These are phyloP conservation scores for Morella rubra DNA, from an alignment of 306 rosid species.

Conservation along the genomic window DNA sequence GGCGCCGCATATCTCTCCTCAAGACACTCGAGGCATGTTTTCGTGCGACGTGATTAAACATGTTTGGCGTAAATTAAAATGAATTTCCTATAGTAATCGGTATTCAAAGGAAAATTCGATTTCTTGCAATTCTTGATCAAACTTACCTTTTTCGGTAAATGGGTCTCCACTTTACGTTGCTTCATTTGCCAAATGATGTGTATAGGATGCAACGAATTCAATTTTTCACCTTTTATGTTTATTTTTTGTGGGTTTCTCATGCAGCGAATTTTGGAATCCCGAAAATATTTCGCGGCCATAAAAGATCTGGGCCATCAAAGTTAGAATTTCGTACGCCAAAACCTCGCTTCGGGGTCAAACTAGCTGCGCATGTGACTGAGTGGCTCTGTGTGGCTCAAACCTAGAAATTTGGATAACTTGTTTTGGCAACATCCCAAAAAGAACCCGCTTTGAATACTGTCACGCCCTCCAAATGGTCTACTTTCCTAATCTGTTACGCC, in stretches of 20 bases:
- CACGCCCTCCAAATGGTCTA: not conserved
- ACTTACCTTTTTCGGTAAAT: not conserved
- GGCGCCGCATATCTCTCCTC: conserved; percentile 46
- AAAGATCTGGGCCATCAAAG: no score
- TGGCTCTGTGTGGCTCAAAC: not conserved
- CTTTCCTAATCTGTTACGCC: not conserved
- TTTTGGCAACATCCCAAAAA: not conserved
- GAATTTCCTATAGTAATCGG: not conserved
- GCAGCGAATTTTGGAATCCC: no score
- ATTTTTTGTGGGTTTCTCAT: no score
- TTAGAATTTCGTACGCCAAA: not conserved
- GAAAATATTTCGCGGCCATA: no score
- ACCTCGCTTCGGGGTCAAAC: not conserved
- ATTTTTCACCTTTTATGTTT: no score
- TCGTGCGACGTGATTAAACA: conserved; percentile 29
- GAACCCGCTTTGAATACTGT: not conserved
- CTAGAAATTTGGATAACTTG: not conserved
- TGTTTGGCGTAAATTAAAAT: conserved; percentile 6
- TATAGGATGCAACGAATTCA: no score
- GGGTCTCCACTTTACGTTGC: not conserved
- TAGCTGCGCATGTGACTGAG: not conserved
- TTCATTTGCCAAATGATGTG: no score
- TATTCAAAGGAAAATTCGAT: not conserved
- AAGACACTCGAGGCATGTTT: conserved; percentile 40
- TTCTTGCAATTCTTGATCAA: not conserved